phyloP scores from a whole-genome alignment of 1,284 basidiomycete genomes.

The Puccinia hordei region DNA sequence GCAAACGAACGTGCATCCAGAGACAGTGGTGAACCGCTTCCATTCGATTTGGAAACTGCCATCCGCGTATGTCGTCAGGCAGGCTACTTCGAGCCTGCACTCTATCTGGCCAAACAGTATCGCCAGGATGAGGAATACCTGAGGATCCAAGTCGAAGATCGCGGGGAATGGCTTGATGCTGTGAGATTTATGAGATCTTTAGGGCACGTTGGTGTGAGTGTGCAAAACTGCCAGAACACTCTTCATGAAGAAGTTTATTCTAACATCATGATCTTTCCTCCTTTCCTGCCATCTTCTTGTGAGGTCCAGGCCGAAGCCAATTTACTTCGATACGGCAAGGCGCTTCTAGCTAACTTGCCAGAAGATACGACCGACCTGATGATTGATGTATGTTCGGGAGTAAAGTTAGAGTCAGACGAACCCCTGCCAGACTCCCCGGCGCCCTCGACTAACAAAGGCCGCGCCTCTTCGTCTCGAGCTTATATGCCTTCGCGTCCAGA shows the following conservation, averaged over 20 bases:
- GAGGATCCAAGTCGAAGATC: conserved; percentile 91
- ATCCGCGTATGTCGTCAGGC: conserved; percentile 95
- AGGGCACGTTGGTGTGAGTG: conserved; percentile 73
- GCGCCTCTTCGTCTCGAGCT: conserved; percentile 60
- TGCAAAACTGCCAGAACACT: background rate
- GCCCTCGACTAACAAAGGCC: conserved; percentile 59
- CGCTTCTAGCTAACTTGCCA: conserved; percentile 75
- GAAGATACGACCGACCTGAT: conserved; percentile 85
- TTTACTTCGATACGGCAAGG: conserved; percentile 59
- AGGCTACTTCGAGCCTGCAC: conserved; percentile 91
- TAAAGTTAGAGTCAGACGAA: conserved; percentile 54
- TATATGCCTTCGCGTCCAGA: conserved; percentile 60
- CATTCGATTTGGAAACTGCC: conserved; percentile 94
- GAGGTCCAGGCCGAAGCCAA: conserved; percentile 65
- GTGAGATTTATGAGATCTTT: conserved; percentile 76
- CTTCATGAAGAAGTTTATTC: conserved; percentile 17
- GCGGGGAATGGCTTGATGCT: conserved; percentile 78
- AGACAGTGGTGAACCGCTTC: conserved; percentile 67
- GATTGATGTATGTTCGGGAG: conserved; percentile 84
- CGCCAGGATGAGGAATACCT: conserved; percentile 88
- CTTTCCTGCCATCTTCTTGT: conserved; percentile 12
- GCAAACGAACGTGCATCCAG: conserved; percentile 62
- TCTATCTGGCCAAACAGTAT: conserved; percentile 89
- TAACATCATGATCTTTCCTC: too few relatives aligned
- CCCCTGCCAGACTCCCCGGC: background rate